These are phyloP conservation scores for Cicer cuneatum DNA, from an alignment of 306 rosid genomes.

Conservation along the genomic window DNA sequence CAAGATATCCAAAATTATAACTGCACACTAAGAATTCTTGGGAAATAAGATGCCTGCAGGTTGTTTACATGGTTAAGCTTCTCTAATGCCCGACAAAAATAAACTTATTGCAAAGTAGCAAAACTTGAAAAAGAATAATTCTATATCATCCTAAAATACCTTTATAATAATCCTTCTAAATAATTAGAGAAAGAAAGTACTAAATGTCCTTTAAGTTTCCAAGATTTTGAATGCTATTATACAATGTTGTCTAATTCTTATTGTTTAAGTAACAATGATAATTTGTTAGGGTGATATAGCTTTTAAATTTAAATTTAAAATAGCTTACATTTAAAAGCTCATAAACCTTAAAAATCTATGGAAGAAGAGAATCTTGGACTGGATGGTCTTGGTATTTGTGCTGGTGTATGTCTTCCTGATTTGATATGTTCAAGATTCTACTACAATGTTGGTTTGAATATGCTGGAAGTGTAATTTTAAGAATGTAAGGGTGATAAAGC, in stretches of 20 bases:
- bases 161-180: not conserved
- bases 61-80: slow-evolving; percentile 28
- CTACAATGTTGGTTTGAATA: slow-evolving; percentile 26
- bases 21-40: slow-evolving; percentile 21
- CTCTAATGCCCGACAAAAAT: slow-evolving; percentile 15
- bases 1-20: slow-evolving; percentile 8
- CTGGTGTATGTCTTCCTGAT: not conserved
- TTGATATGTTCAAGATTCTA: slow-evolving; percentile 6
- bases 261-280: not conserved
- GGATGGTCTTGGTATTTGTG: slow-evolving; percentile 14
- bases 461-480: slow-evolving; percentile 1
- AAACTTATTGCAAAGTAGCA: not conserved
- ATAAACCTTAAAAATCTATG: slow-evolving; percentile 2
- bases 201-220: not conserved
- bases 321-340: not conserved
- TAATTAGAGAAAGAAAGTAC: not conserved
- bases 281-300: not conserved
- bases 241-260: not conserved
- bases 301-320: not conserved
- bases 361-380: slow-evolving; percentile 22
- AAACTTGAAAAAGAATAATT: slow-evolving; percentile 15
- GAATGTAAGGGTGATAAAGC: slow-evolving; percentile 6
- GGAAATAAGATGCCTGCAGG: slow-evolving; percentile 24
- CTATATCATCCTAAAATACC: not conserved
- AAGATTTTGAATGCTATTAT: not conserved